Percentiles rank a stretch among this genome's conserved stretches.
Conservation (phyloP, 345 rosid species). For the Lepidium aucheri region DNA sequence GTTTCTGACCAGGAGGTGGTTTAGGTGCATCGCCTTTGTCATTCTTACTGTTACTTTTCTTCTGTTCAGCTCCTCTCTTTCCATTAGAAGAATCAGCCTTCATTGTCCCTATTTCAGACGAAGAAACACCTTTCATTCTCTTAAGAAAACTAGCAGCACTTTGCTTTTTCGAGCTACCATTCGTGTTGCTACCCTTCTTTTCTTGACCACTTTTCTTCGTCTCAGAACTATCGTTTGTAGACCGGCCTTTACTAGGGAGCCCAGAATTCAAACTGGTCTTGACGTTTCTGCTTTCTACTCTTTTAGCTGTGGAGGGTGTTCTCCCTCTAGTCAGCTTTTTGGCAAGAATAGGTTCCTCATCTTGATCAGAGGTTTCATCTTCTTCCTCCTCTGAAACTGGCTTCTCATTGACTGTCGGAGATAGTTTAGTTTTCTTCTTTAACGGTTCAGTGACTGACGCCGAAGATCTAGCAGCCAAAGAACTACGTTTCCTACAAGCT, state of each 20-base stretch:
- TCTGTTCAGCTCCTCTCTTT: slow-evolving; percentile 21
- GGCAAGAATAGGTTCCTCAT: slow-evolving; percentile 1
- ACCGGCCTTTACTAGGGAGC: not conserved
- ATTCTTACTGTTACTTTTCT: slow-evolving; percentile 6
- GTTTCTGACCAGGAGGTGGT: slow-evolving; percentile 19
- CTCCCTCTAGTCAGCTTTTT: slow-evolving; percentile 27
- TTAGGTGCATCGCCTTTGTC: slow-evolving; percentile 15
- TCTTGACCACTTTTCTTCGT: not conserved
- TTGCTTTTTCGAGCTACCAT: slow-evolving; percentile 27
- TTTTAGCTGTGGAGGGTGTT: not conserved
- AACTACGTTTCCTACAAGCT: slow-evolving; percentile 45
- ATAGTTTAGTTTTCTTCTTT: too few species aligned
- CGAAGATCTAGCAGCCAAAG: slow-evolving; percentile 25
- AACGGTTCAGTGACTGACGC: too few species aligned
- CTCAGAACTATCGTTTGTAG: not conserved
- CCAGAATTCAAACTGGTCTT: not conserved
- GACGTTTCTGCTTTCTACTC: not conserved
- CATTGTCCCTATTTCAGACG: slow-evolving; percentile 18
- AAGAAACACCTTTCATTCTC: slow-evolving; percentile 33
- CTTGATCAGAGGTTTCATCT: slow-evolving; percentile 18
- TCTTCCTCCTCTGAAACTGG: slow-evolving; percentile 4
- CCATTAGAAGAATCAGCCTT: slow-evolving; percentile 14
- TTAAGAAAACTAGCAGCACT: slow-evolving; percentile 35
- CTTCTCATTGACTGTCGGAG: slow-evolving; percentile 12
- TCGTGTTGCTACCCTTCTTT: not conserved